Conservation (phyloP, 192 early-diverging fungal genomes). For the Powellomyces hirtus region DNA sequence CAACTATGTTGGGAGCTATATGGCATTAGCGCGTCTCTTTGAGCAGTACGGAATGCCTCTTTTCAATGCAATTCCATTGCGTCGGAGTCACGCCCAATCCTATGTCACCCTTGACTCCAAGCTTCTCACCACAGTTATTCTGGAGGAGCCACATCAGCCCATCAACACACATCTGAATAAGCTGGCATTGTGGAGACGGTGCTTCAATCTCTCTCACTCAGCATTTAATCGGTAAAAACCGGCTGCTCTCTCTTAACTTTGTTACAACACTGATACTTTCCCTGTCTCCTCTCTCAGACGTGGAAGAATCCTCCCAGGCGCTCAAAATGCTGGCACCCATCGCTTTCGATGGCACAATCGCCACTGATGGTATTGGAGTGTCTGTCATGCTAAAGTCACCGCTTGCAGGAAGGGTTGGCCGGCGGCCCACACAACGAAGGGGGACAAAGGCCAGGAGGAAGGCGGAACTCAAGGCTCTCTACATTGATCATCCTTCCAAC, state of each 20-base stretch:
- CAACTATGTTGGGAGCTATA: not conserved
- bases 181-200: not conserved
- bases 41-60: not conserved
- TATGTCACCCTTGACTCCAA: conserved; percentile 15
- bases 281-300: not conserved
- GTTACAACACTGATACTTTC: not conserved
- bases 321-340: too few species aligned
- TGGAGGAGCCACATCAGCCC: not conserved
- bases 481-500: not conserved
- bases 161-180: not conserved
- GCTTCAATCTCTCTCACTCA: not conserved
- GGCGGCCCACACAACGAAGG: not conserved
- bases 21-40: not conserved
- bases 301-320: not conserved
- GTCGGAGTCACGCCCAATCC: not conserved
- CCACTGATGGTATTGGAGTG: not conserved
- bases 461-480: not conserved
- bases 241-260: not conserved
- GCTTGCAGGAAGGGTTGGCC: not conserved
- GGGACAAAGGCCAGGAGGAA: not conserved
- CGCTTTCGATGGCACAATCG: not conserved
- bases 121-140: not conserved
- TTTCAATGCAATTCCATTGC: conserved; percentile 19
- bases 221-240: not conserved
- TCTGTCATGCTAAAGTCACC: not conserved